These are phyloP conservation scores for Fagopyrum esculentum DNA, from an alignment of 148 eudicot genomes.

Conservation along the genomic window DNA sequence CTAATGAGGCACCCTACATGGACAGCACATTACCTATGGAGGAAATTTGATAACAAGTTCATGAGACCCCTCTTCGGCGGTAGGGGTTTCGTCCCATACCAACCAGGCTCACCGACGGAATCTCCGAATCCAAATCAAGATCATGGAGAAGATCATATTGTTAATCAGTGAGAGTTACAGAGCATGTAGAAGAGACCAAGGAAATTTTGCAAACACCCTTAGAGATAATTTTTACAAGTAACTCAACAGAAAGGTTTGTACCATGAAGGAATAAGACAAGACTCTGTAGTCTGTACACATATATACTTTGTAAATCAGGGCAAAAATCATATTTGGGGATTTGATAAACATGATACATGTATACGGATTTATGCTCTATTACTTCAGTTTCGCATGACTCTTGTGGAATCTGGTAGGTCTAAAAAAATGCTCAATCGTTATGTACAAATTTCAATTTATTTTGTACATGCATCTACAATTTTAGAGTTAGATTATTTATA, in stretches of 20 bases:
- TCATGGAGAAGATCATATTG: background rate
- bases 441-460: no score
- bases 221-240: background rate
- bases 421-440: no score
- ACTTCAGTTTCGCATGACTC: background rate
- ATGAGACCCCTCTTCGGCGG: constrained; percentile 98
- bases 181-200: background rate
- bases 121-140: constrained; percentile 27
- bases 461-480: no score
- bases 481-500: no score
- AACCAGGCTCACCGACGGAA: constrained; percentile 72
- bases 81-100: constrained; percentile 73
- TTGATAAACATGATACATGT: background rate
- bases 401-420: background rate
- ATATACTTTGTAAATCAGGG: background rate
- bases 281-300: background rate
- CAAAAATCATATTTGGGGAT: background rate
- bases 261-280: constrained; percentile 3
- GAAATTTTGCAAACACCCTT: background rate
- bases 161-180: background rate
- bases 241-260: background rate
- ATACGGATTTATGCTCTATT: background rate
- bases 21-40: constrained; percentile 75
- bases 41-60: constrained; percentile 78
- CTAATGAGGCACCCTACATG: constrained; percentile 50